phyloP scores from a whole-genome alignment of 768 basidiomycete genomes.

The Trametes gibbosa region DNA sequence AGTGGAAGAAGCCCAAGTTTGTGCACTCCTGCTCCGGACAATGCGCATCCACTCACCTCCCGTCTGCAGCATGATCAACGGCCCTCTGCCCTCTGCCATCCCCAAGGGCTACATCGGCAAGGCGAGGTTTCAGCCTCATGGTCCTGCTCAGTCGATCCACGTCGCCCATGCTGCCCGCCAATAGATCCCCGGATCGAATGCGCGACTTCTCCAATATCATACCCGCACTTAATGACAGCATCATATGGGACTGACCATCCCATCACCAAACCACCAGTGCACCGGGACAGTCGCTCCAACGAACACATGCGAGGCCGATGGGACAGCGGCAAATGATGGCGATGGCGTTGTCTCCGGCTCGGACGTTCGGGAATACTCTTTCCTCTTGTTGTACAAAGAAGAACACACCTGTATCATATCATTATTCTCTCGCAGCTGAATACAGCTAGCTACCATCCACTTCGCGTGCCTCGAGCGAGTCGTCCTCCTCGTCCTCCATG shows the following conservation, averaged over 20 bases:
- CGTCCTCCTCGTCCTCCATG: slow-evolving; percentile 43
- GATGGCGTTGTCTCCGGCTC: neutral
- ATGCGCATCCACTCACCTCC: neutral
- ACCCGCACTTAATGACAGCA: slow-evolving; percentile 17
- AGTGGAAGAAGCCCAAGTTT: slow-evolving; percentile 26
- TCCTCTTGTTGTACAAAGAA: slow-evolving; percentile 9
- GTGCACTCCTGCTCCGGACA: neutral
- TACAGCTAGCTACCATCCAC: slow-evolving; percentile 16
- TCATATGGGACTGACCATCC: slow-evolving; percentile 14
- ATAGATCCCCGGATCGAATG: neutral
- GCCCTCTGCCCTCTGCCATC: slow-evolving; percentile 21
- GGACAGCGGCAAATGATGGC: neutral
- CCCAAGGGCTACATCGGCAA: slow-evolving; percentile 23
- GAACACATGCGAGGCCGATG: neutral
- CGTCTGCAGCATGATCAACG: slow-evolving; percentile 4
- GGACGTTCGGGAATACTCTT: neutral
- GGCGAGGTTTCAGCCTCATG: slow-evolving; percentile 16
- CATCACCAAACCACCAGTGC: neutral
- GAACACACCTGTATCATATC: slow-evolving; percentile 6
- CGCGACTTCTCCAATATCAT: slow-evolving; percentile 13
- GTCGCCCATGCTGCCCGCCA: slow-evolving; percentile 10
- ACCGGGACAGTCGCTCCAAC: neutral
- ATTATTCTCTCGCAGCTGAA: neutral
- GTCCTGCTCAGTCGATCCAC: slow-evolving; percentile 9
- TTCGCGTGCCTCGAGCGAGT: slow-evolving; percentile 10